Evolutionary conservation across 306 rosid genomes (phyloP), one percentile per base, ranked within the genome.

Genomic region (Lablab purpureus): DNA sequence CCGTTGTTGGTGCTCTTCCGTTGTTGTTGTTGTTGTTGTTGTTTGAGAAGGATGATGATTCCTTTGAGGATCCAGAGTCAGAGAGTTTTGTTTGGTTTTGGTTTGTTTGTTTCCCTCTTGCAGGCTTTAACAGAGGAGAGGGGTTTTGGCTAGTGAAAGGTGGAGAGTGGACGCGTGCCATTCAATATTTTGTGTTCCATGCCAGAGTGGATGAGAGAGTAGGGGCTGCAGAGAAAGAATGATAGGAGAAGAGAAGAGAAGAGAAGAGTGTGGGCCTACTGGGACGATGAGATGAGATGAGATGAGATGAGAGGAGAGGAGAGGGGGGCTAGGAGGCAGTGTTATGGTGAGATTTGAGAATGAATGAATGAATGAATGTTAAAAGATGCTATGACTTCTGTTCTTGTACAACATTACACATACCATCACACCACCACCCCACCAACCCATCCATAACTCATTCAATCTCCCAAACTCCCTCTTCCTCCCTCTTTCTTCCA

Each of bases 21-120:
- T 50, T n/a, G 55, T 25, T 25, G 17, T 0, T 55, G 30, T 10
- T 55, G 18, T 8, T 10, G 17, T 11, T 11, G 30, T 40, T 40
- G 12, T 40, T 2, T 14, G 80, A 6, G n/a, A 32, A 0, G 4
- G 87, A 47, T 28, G 84, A 66, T 70, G 85, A 72, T 84, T 86
- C 62, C 76, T 63, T 81, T 72, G 93, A 84, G 97, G 89, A 93
- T 93, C 98, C 95, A 93, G 97, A 80, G 25, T 89, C 88, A 84
- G 85, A 25, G 43, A 32, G 55, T 74, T 73, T 80, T 14, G 5
- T 18, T n/a, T 49, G 21, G 0, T 49, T 14, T 4, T 18, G 23
- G 14, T 1, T 10, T 41, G 15, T 43, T 12, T 43, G 40, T 34
- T 34, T 34, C 40, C 40, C 8, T 34, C 7, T 34, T 5, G 15